These are phyloP conservation scores for Phlegmacium glaucopus DNA, from an alignment of 768 basidiomycete genomes.

Conservation along the genomic window DNA sequence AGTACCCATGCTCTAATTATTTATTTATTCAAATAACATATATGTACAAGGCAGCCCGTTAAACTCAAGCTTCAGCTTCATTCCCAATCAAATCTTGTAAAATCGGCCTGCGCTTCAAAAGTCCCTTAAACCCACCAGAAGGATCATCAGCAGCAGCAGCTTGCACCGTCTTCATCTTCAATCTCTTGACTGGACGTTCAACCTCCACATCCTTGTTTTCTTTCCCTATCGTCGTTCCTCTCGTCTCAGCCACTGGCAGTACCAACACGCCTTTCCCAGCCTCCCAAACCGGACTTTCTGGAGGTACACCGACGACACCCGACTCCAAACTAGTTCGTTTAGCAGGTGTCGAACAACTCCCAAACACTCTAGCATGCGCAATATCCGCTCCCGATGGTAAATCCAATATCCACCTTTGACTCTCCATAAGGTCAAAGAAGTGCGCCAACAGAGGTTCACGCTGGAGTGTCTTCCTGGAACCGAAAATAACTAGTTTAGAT, in stretches of 20 bases:
- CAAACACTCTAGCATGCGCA: conserved; percentile 35
- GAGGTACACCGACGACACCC: neutral
- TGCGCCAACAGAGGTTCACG: conserved; percentile 57
- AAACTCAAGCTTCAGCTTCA: conserved; percentile 8
- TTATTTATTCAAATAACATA: too few relatives aligned
- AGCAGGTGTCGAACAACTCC: conserved; percentile 9
- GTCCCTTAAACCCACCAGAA: conserved; percentile 29
- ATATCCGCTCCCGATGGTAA: conserved; percentile 54
- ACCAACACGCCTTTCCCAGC: conserved; percentile 5
- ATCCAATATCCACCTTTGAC: conserved; percentile 63
- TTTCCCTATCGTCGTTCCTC: neutral
- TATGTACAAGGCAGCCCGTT: too few relatives aligned
- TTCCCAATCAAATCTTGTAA: conserved; percentile 59
- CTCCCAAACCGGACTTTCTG: neutral
- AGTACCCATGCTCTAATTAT: too few relatives aligned
- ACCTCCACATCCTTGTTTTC: conserved; percentile 11
- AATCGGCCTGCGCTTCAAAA: conserved; percentile 56
- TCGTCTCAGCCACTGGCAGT: conserved; percentile 4
- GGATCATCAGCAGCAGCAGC: conserved; percentile 8
- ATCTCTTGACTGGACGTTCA: conserved; percentile 25
- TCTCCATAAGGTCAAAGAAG: conserved; percentile 78
- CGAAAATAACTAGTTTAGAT: conserved; percentile 87
- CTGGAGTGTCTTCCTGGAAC: conserved; percentile 76
- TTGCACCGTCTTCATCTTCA: conserved; percentile 22
- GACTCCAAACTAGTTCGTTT: conserved; percentile 9